Evolutionary conservation across 768 basidiomycete species (phyloP).

Genomic region (Lactarius akahatsu): DNA sequence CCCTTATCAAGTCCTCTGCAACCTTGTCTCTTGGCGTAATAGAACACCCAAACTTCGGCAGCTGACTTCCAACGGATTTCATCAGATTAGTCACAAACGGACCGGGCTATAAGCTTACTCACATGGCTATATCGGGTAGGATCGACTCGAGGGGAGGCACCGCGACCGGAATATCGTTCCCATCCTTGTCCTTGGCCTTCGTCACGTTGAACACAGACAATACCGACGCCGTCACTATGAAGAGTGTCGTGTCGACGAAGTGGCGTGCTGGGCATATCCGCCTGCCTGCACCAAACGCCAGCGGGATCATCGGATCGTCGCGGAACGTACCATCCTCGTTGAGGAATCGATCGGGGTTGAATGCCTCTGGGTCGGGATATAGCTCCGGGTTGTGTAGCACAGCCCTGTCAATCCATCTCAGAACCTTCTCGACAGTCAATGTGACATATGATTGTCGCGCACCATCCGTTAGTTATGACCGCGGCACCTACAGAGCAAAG

Average conservation of each 20-base stretch:
- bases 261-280: neutral
- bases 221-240: slow-evolving; percentile 1
- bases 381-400: slow-evolving; percentile 29
- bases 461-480: slow-evolving; percentile 33
- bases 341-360: slow-evolving; percentile 34
- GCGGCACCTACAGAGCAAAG: neutral
- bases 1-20: neutral
- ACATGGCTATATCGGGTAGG: neutral
- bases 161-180: neutral
- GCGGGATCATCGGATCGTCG: neutral
- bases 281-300: neutral
- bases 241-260: neutral
- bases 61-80: neutral
- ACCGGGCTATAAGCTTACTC: neutral
- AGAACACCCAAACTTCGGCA: neutral
- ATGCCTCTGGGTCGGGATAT: slow-evolving; percentile 34
- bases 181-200: slow-evolving; percentile 10
- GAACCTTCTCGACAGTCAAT: neutral
- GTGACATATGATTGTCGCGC: neutral
- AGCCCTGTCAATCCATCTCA: neutral
- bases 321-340: slow-evolving; percentile 10
- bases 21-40: neutral
- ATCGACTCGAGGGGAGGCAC: neutral
- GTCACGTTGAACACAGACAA: slow-evolving; percentile 14
- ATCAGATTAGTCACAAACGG: neutral